Evolutionary conservation across 345 rosid genomes (phyloP), one percentile per base, ranked within the genome.

Genomic region (Punica granatum): DNA sequence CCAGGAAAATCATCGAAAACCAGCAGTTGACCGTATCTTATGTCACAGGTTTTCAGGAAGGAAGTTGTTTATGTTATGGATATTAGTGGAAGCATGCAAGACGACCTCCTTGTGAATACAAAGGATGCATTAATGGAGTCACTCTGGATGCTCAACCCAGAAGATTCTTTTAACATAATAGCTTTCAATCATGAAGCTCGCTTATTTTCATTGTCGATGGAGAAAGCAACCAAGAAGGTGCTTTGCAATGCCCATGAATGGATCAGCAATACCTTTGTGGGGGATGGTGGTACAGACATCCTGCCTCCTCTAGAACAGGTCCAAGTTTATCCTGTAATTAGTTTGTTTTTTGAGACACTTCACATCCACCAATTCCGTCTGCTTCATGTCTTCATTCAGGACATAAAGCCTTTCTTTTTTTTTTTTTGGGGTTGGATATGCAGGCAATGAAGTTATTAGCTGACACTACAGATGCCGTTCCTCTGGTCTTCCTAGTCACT

Each of bases 51-150:
- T 42, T 94, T 88, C 78, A 82, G 77, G 74, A 78, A 80, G 69
- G 89, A 87, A 78, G 83, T 94, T 30, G 86, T 89, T 70, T 91
- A 85, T 73, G 78, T 91, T 18, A 69, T 94, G 18, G 99, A 94
- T 70, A 82, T 79, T 68, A 91, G 99, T 73, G 88, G 85, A 72
- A 94, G 99, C 74, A 89, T 94, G 96, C 77, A 72, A 71, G 92
- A 96, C 69, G 74, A 63, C 67, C 90, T 87, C 0, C 80, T 94
- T 21, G 83, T 84, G 75, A 82, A 71, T 71, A 85, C 81, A 7
- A 91, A 84, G 84, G 86, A 74, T n/a, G 90, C 85, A 4, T 21
- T 91, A 46, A 66, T 72, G 76, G 84, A 75, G 66, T 82, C 84
- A 26, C 80, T 94, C 18, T 64, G 74, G 3, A 77, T 77, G 80